These are phyloP conservation scores for Pythium folliculosum DNA, from an alignment of 352 stramenopile species.

Conservation along the genomic window DNA sequence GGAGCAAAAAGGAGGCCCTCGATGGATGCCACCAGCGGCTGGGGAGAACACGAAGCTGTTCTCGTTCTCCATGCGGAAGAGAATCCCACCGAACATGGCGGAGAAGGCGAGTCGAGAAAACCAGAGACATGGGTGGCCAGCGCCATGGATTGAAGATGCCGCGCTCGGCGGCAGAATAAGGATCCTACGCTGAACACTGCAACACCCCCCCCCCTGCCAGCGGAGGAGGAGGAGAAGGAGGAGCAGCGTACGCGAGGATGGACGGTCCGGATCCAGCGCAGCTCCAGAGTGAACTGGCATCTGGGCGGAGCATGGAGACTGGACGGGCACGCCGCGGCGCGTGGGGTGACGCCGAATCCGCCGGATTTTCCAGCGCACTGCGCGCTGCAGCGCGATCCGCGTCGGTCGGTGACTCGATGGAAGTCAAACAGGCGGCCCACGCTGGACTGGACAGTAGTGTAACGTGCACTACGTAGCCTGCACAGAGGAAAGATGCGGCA, in stretches of 20 bases:
- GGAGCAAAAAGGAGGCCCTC: no score
- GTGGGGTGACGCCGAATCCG: not conserved
- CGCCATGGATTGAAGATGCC: not conserved
- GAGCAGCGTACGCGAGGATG: not conserved
- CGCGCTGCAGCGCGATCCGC: not conserved
- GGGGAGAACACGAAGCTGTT: not conserved
- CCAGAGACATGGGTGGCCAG: not conserved
- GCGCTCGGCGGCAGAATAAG: no score
- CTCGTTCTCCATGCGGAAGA: not conserved
- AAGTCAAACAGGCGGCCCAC: constrained; percentile 13
- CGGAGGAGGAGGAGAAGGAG: not conserved
- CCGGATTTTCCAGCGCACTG: not conserved
- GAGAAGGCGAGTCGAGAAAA: not conserved
- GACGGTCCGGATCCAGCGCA: not conserved
- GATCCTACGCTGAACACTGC: not conserved
- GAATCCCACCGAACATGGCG: not conserved
- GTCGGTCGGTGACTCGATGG: constrained; percentile 3
- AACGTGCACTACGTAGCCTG: not conserved
- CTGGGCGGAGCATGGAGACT: not conserved
- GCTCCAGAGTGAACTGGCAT: not conserved
- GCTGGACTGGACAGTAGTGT: not conserved
- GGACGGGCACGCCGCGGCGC: not conserved
- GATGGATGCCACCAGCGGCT: no score
- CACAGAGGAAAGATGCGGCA: not conserved
- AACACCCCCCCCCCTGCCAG: not conserved